Conservation (phyloP, 805 yeast species). For the Pichia paraexigua region DNA sequence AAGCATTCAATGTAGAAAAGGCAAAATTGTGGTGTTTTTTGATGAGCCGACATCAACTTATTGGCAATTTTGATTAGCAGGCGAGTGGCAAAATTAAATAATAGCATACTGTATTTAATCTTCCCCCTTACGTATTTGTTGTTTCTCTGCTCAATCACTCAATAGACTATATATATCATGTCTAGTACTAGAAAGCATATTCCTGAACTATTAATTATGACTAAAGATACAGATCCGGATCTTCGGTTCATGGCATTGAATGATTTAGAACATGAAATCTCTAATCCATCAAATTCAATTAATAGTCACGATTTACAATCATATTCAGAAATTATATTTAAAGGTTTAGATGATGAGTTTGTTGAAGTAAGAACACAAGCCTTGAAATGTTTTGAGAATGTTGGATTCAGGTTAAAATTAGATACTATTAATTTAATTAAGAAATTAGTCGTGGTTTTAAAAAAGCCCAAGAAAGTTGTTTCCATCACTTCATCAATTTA, state of each 20-base stretch:
- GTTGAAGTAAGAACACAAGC: conserved; percentile 74
- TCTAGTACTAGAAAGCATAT: conserved; percentile 14
- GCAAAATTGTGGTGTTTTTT: neutral
- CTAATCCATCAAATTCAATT: conserved; percentile 29
- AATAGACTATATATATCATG: neutral
- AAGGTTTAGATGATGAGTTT: conserved; percentile 47
- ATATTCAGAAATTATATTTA: conserved; percentile 20
- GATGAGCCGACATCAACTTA: neutral
- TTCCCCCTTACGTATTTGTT: too few species aligned
- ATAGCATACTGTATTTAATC: too few species aligned
- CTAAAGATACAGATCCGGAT: conserved; percentile 69
- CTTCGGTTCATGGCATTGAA: conserved; percentile 78
- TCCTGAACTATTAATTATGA: conserved; percentile 32
- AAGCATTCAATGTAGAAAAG: neutral
- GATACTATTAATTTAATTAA: conserved; percentile 28
- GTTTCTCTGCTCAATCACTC: too few species aligned
- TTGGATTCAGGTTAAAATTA: conserved; percentile 29
- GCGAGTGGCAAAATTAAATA: neutral
- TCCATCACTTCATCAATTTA: conserved; percentile 41
- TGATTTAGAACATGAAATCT: conserved; percentile 47
- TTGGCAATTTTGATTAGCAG: too few species aligned
- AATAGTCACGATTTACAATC: conserved; percentile 26
- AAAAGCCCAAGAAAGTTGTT: conserved; percentile 20
- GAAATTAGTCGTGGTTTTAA: conserved; percentile 9
- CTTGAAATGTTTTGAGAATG: conserved; percentile 38